A percentile compares a stretch with the other conserved stretches of the same genome.
Evolutionary conservation across 768 basidiomycete genomes (phyloP).

Genomic region (Boletus bicolor): DNA sequence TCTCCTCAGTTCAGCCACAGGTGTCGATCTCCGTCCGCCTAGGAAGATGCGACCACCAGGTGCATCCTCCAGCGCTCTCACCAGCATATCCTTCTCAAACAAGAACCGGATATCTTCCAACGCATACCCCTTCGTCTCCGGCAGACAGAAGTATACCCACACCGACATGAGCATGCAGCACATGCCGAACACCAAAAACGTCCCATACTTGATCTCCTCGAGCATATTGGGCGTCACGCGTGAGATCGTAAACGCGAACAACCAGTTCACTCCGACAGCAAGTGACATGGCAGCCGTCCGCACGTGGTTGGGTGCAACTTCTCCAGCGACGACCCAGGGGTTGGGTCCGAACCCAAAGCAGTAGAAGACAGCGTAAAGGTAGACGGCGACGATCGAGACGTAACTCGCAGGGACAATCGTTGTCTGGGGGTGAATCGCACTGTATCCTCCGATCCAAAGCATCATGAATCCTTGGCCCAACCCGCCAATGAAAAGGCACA

Average conservation of each 20-base stretch:
- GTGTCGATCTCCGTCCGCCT: constrained; percentile 21
- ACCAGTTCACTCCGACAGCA: constrained; percentile 34
- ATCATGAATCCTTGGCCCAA: constrained; percentile 43
- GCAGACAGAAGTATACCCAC: constrained; percentile 38
- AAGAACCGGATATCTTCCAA: constrained; percentile 39
- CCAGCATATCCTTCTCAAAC: constrained; percentile 34
- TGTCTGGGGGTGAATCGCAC: constrained; percentile 28
- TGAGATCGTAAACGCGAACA: constrained; percentile 36
- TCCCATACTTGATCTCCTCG: constrained; percentile 28
- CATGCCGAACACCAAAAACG: constrained; percentile 33
- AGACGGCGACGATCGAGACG: constrained; percentile 38
- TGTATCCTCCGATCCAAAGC: constrained; percentile 38
- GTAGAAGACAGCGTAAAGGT: constrained; percentile 38
- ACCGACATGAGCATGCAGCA: constrained; percentile 32
- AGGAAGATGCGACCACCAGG: constrained; percentile 33
- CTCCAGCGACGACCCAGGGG: constrained; percentile 33
- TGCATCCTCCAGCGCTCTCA: constrained; percentile 35
- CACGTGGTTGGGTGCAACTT: constrained; percentile 39
- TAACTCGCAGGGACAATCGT: constrained; percentile 34
- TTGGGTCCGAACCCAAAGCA: constrained; percentile 32
- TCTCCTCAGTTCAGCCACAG: constrained; percentile 28
- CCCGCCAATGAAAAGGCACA: constrained; percentile 46
- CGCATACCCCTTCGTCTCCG: constrained; percentile 40
- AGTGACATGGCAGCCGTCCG: constrained; percentile 35
- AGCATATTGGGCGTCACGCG: constrained; percentile 40